Evolutionary conservation across 805 yeast species (phyloP), one percentile per base, ranked within the genome.

Genomic region (Isabelozyma pseudorhagii): DNA sequence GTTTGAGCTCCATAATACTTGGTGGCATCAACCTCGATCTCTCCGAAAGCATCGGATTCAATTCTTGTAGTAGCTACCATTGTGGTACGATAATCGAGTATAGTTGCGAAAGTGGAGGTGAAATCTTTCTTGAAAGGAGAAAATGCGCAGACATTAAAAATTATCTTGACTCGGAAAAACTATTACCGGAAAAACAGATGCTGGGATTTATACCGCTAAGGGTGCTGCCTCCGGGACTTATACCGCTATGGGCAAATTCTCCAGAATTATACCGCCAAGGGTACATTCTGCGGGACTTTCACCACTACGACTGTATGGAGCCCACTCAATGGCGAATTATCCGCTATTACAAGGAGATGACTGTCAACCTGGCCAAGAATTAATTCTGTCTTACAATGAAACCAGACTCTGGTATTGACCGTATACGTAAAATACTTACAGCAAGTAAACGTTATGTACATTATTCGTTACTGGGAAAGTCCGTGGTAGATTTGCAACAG

Each of bases 1-100:
- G 71, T 64, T 53, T 69, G 74, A 40, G 74, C 74, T 13, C 74
- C 74, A 63, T 69, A 69, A 59, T 69, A 69, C 50, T 66, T 68
- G 52, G 63, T 62, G 45, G 59, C 51, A 47, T 64, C 67, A 21
- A 69, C 74, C 48, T 57, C 60, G 50, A 69, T 68, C 51, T 66
- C 71, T 50, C 74, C 74, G 50, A 69, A 69, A 50, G 74, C 74
- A 53, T 69, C 74, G 44, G 67, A 55, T 54, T 69, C 74, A 39
- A 59, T 58, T 62, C 74, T 63, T 13, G 40, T 38, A 38, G 18
- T 38, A 31, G 10, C 36, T 31, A 31, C n/a, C n/a, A 31, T 9
- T 31, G 4, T 31, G n/a, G 10, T 10, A 31, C 8, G 36, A 5
- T 31, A 9, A 13, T 13, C 4, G 36, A 6, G 25, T 4, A 21